A percentile compares a stretch with the other conserved stretches of the same genome.
These are phyloP conservation scores for Tetrapisispora phaffii DNA, from an alignment of 805 yeast species.

Conservation along the genomic window DNA sequence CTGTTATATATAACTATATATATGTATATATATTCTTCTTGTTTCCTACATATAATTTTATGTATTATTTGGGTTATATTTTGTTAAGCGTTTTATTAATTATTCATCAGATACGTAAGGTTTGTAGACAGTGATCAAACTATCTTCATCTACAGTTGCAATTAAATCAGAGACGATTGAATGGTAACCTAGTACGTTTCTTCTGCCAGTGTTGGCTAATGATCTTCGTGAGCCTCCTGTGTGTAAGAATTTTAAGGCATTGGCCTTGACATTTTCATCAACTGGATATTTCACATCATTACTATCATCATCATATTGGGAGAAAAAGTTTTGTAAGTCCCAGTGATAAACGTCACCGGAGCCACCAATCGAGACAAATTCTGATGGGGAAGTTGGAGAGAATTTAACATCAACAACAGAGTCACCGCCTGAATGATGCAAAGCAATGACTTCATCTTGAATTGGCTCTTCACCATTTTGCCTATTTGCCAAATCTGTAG, in stretches of 20 bases:
- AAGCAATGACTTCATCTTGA: constrained; percentile 19
- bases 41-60: no score
- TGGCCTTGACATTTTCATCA: constrained; percentile 20
- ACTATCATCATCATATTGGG: constrained; percentile 37
- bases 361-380: constrained; percentile 26
- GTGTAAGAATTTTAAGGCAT: constrained; percentile 25
- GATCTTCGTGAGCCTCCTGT: constrained; percentile 23
- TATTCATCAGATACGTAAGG: constrained; percentile 13
- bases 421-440: constrained; percentile 27
- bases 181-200: constrained; percentile 26
- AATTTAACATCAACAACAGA: constrained; percentile 27
- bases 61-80: no score
- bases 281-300: constrained; percentile 24
- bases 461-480: constrained; percentile 24
- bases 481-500: constrained; percentile 18
- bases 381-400: constrained; percentile 23
- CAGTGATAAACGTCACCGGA: constrained; percentile 29
- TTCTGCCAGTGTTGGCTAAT: constrained; percentile 14
- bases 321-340: constrained; percentile 31
- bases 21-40: background rate
- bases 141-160: constrained; percentile 27
- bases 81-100: no score
- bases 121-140: constrained; percentile 25
- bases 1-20: background rate
- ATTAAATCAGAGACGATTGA: constrained; percentile 25